A percentile compares a stretch with the other conserved stretches of the same genome.
These are phyloP conservation scores for Fomitopsis serialis DNA, from an alignment of 768 basidiomycete species.

Conservation along the genomic window DNA sequence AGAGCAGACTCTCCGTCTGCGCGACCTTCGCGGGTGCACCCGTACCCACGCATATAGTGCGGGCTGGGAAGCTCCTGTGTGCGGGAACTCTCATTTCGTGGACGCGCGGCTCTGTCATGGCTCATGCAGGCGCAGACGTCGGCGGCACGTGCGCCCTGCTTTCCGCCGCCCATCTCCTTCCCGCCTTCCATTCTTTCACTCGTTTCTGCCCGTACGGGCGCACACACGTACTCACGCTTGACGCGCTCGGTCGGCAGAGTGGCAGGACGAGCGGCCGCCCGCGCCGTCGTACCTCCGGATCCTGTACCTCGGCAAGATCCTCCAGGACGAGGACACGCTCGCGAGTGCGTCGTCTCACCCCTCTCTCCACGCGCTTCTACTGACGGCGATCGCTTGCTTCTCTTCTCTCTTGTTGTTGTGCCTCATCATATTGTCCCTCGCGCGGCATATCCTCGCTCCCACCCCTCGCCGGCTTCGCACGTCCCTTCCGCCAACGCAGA, in stretches of 20 bases:
- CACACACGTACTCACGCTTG: neutral
- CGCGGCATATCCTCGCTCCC: neutral
- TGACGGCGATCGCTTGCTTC: neutral
- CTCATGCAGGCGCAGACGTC: no score
- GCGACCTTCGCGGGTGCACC: no score
- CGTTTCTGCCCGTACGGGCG: neutral
- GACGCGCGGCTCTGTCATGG: no score
- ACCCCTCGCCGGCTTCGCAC: neutral
- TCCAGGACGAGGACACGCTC: constrained; percentile 82
- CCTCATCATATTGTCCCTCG: neutral
- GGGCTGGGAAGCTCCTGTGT: no score
- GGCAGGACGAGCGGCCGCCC: constrained; percentile 75
- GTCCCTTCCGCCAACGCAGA: constrained; percentile 17
- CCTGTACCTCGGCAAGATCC: constrained; percentile 70
- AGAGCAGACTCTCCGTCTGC: no score
- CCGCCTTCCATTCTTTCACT: neutral
- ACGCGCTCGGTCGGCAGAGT: constrained; percentile 45
- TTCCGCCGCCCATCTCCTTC: neutral
- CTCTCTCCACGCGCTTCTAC: neutral
- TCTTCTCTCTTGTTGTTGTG: neutral
- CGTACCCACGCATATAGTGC: no score
- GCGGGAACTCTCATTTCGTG: no score
- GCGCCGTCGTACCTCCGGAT: constrained; percentile 74
- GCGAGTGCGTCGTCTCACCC: constrained; percentile 40
- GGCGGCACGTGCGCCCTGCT: neutral